Conservation (phyloP, 352 stramenopile species). For the Pythium dissimile region DNA sequence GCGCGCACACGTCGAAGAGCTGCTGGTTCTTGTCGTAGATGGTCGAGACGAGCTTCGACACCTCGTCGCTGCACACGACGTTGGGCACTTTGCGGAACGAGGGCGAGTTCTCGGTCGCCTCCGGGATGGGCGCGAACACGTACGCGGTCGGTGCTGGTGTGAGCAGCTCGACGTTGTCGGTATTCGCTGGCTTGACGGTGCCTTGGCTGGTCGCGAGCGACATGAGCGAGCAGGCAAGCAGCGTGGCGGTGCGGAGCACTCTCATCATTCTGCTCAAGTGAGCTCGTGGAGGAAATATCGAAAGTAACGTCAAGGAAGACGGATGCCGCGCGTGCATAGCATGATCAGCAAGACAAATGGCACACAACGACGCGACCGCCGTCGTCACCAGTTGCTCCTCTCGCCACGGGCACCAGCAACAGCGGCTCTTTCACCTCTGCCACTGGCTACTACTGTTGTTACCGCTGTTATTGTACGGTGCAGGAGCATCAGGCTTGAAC, state of each 20-base stretch:
- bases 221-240: not conserved
- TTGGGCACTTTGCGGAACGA: constrained; percentile 3
- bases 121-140: constrained; percentile 5
- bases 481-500: not conserved
- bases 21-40: constrained; percentile 53
- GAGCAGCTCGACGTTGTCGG: not conserved
- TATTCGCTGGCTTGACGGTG: not conserved
- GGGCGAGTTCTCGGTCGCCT: not conserved
- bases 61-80: constrained; percentile 1
- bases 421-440: not conserved
- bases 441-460: not conserved
- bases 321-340: too few relatives aligned
- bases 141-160: constrained; percentile 14
- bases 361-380: not conserved
- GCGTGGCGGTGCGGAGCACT: not conserved
- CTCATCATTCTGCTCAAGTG: not conserved
- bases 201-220: not conserved
- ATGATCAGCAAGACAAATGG: not conserved
- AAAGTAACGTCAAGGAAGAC: too few relatives aligned
- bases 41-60: constrained; percentile 13
- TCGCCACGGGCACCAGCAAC: not conserved
- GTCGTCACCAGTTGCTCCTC: not conserved
- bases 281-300: not conserved
- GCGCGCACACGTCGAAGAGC: constrained; percentile 52
- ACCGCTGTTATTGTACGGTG: too few relatives aligned